Percentiles rank a stretch among this genome's conserved stretches.
phyloP scores from a whole-genome alignment of 352 stramenopile species.

The Globisporangium lucens region DNA sequence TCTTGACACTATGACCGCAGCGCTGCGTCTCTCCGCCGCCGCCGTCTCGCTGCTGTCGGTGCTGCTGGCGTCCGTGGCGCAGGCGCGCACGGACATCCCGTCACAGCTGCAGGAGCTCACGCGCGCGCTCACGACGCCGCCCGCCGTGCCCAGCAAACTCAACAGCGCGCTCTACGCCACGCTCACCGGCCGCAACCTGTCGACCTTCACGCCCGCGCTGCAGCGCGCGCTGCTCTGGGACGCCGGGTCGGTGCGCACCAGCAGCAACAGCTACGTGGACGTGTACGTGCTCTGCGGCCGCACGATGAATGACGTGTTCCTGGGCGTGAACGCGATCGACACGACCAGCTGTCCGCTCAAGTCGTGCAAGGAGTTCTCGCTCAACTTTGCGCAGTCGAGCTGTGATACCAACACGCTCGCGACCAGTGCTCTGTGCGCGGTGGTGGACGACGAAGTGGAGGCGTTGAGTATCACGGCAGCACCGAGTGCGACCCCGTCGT shows the following conservation, averaged over 20 bases:
- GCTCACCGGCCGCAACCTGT: background rate
- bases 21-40: background rate
- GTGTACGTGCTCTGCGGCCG: slow-evolving; percentile 37
- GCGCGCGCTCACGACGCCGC: slow-evolving; percentile 22
- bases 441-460: background rate
- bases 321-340: slow-evolving; percentile 15
- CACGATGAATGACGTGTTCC: slow-evolving; percentile 41
- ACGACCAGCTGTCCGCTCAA: slow-evolving; percentile 21
- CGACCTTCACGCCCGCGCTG: slow-evolving; percentile 13
- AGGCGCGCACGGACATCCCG: slow-evolving; percentile 13
- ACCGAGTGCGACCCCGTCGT: slow-evolving; percentile 8
- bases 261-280: slow-evolving; percentile 28
- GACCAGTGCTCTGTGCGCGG: slow-evolving; percentile 22
- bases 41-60: background rate
- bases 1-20: background rate
- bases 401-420: slow-evolving; percentile 21
- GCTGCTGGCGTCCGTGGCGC: background rate
- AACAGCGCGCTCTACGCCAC: background rate
- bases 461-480: background rate
- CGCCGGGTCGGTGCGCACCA: slow-evolving; percentile 21
- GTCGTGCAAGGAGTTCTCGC: slow-evolving; percentile 31
- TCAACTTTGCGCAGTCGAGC: slow-evolving; percentile 21
- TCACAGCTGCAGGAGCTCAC: slow-evolving; percentile 25
- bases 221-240: slow-evolving; percentile 73
- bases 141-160: background rate